phyloP scores from a whole-genome alignment of 2,329 filamentous ascomycete genomes.

The Neofusicoccum laricinum region DNA sequence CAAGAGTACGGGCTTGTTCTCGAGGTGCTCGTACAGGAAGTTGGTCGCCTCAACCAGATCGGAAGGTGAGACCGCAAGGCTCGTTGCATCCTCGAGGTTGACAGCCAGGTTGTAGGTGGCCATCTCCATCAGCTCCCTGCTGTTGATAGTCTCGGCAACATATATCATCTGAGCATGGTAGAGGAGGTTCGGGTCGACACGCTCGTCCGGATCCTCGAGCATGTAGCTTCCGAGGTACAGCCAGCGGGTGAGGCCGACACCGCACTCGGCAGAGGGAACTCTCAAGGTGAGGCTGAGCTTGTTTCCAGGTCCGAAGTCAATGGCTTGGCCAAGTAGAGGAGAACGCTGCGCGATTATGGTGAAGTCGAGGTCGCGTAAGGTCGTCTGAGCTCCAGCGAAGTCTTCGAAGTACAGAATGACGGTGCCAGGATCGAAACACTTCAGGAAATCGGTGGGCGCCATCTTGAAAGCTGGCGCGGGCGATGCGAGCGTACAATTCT shows the following conservation, averaged over 20 bases:
- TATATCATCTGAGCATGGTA: conserved; percentile 41
- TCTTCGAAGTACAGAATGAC: conserved; percentile 33
- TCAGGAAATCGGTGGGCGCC: conserved; percentile 17
- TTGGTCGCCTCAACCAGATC: conserved; percentile 40
- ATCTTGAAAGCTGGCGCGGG: background rate
- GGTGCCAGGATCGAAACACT: conserved; percentile 18
- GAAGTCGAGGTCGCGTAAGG: conserved; percentile 32
- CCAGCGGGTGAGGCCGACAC: conserved; percentile 40
- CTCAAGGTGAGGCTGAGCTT: conserved; percentile 36
- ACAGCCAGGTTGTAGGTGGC: conserved; percentile 40
- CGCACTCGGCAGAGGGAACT: conserved; percentile 30
- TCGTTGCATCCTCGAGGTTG: conserved; percentile 39
- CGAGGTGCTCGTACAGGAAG: conserved; percentile 32
- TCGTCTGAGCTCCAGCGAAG: conserved; percentile 24
- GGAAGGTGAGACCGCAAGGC: conserved; percentile 34
- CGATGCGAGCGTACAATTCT: background rate
- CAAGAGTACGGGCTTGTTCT: conserved; percentile 28
- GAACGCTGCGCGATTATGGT: conserved; percentile 31
- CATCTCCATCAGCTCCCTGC: conserved; percentile 36
- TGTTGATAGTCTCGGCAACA: conserved; percentile 40
- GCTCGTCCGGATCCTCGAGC: background rate
- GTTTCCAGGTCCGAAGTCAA: conserved; percentile 35
- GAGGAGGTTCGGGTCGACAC: conserved; percentile 31
- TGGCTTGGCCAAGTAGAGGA: conserved; percentile 38
- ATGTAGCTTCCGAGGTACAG: conserved; percentile 41